Evolutionary conservation across 352 stramenopile genomes (phyloP).

Genomic region (Phytopythium chamaehyphon): DNA sequence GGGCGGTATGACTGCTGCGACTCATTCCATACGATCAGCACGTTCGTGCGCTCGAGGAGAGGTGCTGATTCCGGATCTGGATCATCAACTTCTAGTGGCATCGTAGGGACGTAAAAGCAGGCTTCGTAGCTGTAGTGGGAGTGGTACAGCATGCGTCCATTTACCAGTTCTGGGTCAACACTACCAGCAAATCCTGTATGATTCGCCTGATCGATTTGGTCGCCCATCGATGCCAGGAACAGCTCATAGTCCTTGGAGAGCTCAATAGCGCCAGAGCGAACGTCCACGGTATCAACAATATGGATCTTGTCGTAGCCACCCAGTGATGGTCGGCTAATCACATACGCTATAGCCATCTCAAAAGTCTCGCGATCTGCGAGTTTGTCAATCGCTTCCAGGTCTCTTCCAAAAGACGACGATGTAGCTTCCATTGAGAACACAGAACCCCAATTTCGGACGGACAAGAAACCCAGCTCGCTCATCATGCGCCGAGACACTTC

Average conservation of each 20-base stretch:
- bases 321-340: constrained; percentile 54
- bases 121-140: constrained; percentile 74
- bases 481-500: constrained; percentile 79
- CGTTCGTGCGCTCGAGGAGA: constrained; percentile 61
- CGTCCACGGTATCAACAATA: constrained; percentile 50
- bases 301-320: constrained; percentile 76
- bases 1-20: constrained; percentile 81
- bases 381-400: constrained; percentile 72
- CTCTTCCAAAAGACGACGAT: constrained; percentile 45
- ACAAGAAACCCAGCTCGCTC: constrained; percentile 79
- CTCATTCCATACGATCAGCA: constrained; percentile 87
- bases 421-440: constrained; percentile 74
- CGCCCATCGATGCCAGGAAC: constrained; percentile 68
- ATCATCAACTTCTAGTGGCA: constrained; percentile 39
- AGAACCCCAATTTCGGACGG: constrained; percentile 80
- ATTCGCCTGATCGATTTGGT: constrained; percentile 38
- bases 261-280: constrained; percentile 28
- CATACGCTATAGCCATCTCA: constrained; percentile 78
- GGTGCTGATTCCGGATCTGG: constrained; percentile 13
- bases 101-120: constrained; percentile 80
- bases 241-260: constrained; percentile 66
- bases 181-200: constrained; percentile 46
- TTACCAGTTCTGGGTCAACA: constrained; percentile 31
- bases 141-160: constrained; percentile 61
- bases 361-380: constrained; percentile 76